Conservation (phyloP, 345 rosid genomes). For the Eucalyptus shirleyi region DNA sequence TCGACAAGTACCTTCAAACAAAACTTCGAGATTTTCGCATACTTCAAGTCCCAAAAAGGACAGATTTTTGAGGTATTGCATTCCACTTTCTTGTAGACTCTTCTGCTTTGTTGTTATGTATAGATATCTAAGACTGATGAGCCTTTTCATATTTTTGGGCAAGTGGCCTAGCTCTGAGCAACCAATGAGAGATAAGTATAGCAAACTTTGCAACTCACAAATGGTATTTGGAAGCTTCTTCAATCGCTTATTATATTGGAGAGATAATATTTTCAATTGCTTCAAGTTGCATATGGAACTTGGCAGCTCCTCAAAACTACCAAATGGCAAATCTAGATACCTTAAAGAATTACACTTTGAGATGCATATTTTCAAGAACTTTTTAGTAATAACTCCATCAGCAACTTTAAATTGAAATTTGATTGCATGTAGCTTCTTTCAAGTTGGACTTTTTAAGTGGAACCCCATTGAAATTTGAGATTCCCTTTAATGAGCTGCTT, state of each 20-base stretch:
- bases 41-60: rapidly evolving
- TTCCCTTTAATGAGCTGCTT: neutral
- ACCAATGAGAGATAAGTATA: no score
- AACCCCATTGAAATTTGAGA: neutral
- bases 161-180: neutral
- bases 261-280: neutral
- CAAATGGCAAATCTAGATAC: neutral
- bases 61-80: neutral
- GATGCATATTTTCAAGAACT: neutral
- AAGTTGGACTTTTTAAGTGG: neutral
- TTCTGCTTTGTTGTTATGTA: no score
- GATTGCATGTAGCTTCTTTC: neutral
- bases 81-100: neutral
- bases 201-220: rapidly evolving
- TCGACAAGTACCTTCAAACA: neutral
- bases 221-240: neutral
- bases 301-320: neutral
- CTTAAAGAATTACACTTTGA: neutral
- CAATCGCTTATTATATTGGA: no score
- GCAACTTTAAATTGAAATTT: neutral
- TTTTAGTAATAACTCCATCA: neutral
- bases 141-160: neutral
- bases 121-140: neutral
- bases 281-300: neutral
- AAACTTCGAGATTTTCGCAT: neutral